Percentiles rank a stretch among this genome's conserved stretches.
These are phyloP conservation scores for Pachyrhizus erosus DNA, from an alignment of 306 rosid species.

Conservation along the genomic window DNA sequence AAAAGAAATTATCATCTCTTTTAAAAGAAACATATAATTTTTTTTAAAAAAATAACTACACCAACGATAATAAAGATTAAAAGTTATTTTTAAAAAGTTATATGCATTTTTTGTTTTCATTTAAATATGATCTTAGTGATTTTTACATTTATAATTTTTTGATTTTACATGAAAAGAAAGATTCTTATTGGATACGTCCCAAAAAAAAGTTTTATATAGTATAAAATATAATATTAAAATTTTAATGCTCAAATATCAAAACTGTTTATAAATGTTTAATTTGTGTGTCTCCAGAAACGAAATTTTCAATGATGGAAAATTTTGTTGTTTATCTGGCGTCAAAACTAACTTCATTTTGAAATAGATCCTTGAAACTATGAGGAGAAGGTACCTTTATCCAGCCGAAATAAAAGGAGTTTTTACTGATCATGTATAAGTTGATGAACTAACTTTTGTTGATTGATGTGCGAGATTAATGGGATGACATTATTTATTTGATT, in stretches of 20 bases:
- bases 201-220: background rate
- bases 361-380: background rate
- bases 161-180: too few relatives aligned
- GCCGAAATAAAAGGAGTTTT: background rate
- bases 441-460: background rate
- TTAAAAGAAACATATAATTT: too few relatives aligned
- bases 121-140: too few relatives aligned
- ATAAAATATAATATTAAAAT: background rate
- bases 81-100: too few relatives aligned
- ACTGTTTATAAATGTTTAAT: background rate
- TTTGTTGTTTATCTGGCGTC: background rate
- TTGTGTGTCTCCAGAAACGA: background rate
- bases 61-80: too few relatives aligned
- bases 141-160: too few relatives aligned
- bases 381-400: background rate
- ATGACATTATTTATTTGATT: background rate
- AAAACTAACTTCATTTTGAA: background rate
- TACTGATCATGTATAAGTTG: background rate
- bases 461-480: background rate
- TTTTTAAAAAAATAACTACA: too few relatives aligned
- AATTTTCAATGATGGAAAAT: background rate
- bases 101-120: too few relatives aligned
- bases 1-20: too few relatives aligned
- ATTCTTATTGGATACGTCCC: background rate
- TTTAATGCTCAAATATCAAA: background rate